phyloP scores from a whole-genome alignment of 371 early-diverging fungal species.

The Mortierella sp. region DNA sequence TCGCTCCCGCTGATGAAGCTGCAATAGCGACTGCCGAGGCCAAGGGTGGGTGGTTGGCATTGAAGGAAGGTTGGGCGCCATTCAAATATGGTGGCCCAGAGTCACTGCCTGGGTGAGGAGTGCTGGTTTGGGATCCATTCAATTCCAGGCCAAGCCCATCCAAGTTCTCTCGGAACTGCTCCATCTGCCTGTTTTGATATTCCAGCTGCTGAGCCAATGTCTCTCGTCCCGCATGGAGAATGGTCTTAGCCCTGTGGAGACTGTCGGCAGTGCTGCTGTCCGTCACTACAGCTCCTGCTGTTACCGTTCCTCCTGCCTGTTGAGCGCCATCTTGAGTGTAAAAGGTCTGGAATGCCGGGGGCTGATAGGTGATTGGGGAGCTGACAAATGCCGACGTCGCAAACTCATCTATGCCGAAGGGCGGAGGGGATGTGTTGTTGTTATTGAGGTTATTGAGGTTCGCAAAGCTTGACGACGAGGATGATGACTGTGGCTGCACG shows the following conservation, averaged over 20 bases:
- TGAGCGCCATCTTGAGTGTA: not conserved
- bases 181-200: constrained; percentile 38
- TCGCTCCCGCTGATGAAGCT: constrained; percentile 9
- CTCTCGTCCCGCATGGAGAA: constrained; percentile 12
- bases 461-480: not conserved
- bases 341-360: constrained; percentile 17
- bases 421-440: constrained; percentile 1
- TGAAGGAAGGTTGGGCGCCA: not conserved
- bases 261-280: constrained; percentile 5
- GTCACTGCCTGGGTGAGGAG: not conserved
- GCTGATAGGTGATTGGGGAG: constrained; percentile 40
- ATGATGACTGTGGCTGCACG: not conserved
- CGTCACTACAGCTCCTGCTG: constrained; percentile 12
- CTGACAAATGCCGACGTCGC: constrained; percentile 22
- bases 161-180: constrained; percentile 24
- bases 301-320: not conserved
- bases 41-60: constrained; percentile 16
- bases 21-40: constrained; percentile 13
- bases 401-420: constrained; percentile 17
- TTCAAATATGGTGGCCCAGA: not conserved
- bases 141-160: not conserved
- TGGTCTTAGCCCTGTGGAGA: not conserved
- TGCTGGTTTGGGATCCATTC: not conserved
- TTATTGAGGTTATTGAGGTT: not conserved
- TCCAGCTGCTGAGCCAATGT: constrained; percentile 29